Percentiles rank a stretch among this genome's conserved stretches.
Evolutionary conservation across 352 stramenopile species (phyloP).

Genomic region (Phytophthora macrochlamydospora): DNA sequence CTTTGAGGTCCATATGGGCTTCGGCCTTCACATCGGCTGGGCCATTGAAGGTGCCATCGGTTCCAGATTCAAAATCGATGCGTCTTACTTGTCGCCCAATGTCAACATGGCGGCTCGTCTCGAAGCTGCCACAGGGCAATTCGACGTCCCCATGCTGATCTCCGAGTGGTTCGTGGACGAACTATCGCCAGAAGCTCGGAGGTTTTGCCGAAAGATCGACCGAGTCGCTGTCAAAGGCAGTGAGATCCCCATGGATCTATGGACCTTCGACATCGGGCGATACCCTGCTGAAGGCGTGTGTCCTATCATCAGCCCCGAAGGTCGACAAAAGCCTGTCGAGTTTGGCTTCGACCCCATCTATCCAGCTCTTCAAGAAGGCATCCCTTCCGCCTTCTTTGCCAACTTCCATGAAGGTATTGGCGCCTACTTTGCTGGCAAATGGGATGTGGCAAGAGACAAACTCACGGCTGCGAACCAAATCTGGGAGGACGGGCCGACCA

Average conservation of each 20-base stretch:
- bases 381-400: slow-evolving; percentile 88
- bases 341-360: slow-evolving; percentile 81
- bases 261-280: slow-evolving; percentile 94
- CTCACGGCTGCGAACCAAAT: slow-evolving; percentile 92
- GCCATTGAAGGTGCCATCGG: slow-evolving; percentile 98
- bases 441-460: slow-evolving; percentile 79
- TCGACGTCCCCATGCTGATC: slow-evolving; percentile 94
- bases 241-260: slow-evolving; percentile 94
- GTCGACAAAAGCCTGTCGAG: slow-evolving; percentile 83
- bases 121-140: slow-evolving; percentile 96
- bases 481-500: slow-evolving; percentile 85
- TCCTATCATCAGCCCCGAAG: slow-evolving; percentile 56
- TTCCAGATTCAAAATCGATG: slow-evolving; percentile 98
- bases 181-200: slow-evolving; percentile 85
- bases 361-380: slow-evolving; percentile 73
- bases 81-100: slow-evolving; percentile 97
- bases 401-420: slow-evolving; percentile 93
- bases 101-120: slow-evolving; percentile 97
- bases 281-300: slow-evolving; percentile 66
- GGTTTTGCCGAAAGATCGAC: slow-evolving; percentile 94
- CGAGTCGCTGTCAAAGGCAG: slow-evolving; percentile 97
- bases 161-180: slow-evolving; percentile 96
- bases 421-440: slow-evolving; percentile 94
- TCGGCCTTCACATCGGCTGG: slow-evolving; percentile 98
- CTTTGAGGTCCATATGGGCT: slow-evolving; percentile 95